Evolutionary conservation across 352 stramenopile species (phyloP).

Genomic region (Pythium apleroticum): DNA sequence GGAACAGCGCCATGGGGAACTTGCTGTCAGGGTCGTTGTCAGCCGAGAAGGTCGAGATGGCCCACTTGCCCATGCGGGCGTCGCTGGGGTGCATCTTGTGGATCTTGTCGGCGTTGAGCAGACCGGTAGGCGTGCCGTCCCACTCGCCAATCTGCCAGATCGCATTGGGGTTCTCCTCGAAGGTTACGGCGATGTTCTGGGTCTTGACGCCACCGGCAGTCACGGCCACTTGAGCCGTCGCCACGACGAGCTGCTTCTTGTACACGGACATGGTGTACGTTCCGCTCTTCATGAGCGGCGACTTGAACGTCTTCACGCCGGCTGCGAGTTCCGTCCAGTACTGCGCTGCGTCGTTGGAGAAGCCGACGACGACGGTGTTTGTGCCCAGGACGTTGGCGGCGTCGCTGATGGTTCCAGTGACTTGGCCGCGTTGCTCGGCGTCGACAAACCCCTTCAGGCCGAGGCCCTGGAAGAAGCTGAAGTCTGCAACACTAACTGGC

Average conservation of each 20-base stretch:
- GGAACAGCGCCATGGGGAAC: slow-evolving; percentile 53
- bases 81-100: slow-evolving; percentile 52
- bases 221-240: slow-evolving; percentile 32
- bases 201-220: slow-evolving; percentile 15
- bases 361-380: slow-evolving; percentile 34
- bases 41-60: slow-evolving; percentile 27
- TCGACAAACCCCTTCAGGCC: slow-evolving; percentile 39
- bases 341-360: slow-evolving; percentile 40
- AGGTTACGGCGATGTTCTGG: slow-evolving; percentile 30
- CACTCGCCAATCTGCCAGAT: slow-evolving; percentile 54
- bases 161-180: slow-evolving; percentile 22
- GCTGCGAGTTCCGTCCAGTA: slow-evolving; percentile 38
- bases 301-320: slow-evolving; percentile 31
- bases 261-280: slow-evolving; percentile 57
- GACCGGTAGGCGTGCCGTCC: slow-evolving; percentile 49
- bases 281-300: slow-evolving; percentile 44
- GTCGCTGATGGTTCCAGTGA: slow-evolving; percentile 38
- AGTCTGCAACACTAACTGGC: slow-evolving; percentile 29
- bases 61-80: slow-evolving; percentile 36
- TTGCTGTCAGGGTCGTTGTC: slow-evolving; percentile 22
- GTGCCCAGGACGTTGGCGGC: slow-evolving; percentile 27
- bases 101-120: slow-evolving; percentile 59
- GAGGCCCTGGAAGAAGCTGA: slow-evolving; percentile 44
- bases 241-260: slow-evolving; percentile 56
- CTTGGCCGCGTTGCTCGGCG: slow-evolving; percentile 30